phyloP scores from a whole-genome alignment of 148 eudicot species.

The Amaranthus hypochondriacus region DNA sequence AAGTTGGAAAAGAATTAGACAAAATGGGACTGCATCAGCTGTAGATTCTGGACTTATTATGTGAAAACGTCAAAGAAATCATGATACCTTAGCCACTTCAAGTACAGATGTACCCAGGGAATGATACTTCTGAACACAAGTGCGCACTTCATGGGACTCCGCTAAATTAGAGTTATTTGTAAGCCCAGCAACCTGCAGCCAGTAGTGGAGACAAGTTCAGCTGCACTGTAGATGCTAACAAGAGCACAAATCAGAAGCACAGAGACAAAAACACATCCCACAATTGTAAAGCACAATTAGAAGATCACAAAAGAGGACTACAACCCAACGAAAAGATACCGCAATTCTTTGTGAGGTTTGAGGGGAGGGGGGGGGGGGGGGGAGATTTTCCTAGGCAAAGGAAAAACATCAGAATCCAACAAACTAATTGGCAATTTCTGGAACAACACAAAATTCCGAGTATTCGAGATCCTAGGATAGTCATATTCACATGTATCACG shows the following conservation, averaged over 20 bases:
- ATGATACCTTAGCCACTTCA: slow-evolving; percentile 81
- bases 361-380: background rate
- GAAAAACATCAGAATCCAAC: background rate
- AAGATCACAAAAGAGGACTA: background rate
- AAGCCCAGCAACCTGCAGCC: slow-evolving; percentile 76
- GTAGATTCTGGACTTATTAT: background rate
- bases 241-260: slow-evolving; percentile 3
- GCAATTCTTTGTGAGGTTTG: no score
- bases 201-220: background rate
- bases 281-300: background rate
- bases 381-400: no score
- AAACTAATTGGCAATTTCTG: background rate
- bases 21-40: background rate
- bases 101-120: slow-evolving; percentile 75
- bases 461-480: no score
- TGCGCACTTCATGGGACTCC: slow-evolving; percentile 79
- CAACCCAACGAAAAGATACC: background rate
- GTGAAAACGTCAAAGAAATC: background rate
- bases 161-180: slow-evolving; percentile 75
- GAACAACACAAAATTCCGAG: background rate
- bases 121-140: slow-evolving; percentile 63
- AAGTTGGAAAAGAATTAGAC: slow-evolving; percentile 22
- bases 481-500: no score
- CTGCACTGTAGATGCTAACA: background rate
- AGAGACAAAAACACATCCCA: slow-evolving; percentile 2